Percentiles rank a stretch among this genome's conserved stretches.
Conservation (phyloP, 1,284 basidiomycete genomes). For the Bothia castanella region DNA sequence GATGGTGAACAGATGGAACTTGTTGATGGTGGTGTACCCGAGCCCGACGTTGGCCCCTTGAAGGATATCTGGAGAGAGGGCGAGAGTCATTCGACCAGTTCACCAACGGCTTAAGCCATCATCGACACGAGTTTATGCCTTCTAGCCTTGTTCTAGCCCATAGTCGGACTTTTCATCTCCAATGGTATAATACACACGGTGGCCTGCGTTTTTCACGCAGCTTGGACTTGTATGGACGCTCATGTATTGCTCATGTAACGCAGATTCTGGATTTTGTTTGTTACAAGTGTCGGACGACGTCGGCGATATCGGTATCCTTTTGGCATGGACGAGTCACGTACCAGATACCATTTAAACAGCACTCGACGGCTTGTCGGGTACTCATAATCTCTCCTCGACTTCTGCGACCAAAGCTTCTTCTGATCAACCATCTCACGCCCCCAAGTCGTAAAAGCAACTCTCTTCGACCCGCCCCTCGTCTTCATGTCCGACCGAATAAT, state of each 20-base stretch:
- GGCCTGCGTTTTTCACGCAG: no score
- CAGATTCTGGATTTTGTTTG: background rate
- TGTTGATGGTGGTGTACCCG: conserved; percentile 17
- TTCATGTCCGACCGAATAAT: conserved; percentile 47
- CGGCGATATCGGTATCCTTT: no score
- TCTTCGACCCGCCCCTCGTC: background rate
- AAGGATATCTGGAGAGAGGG: conserved; percentile 37
- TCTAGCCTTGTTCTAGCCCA: no score
- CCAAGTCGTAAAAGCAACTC: background rate
- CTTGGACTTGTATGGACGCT: no score
- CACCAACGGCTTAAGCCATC: conserved; percentile 11
- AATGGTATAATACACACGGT: no score
- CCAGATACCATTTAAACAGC: no score
- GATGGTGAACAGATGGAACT: conserved; percentile 25
- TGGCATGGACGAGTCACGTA: no score
- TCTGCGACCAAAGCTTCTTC: background rate
- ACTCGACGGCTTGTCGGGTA: no score
- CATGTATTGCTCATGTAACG: no score
- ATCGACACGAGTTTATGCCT: no score
- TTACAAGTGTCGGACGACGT: no score
- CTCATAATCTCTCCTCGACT: background rate
- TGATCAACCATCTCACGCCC: background rate
- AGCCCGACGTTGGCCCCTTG: conserved; percentile 33
- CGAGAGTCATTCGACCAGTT: conserved; percentile 18
- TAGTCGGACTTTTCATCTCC: no score